A percentile compares a stretch with the other conserved stretches of the same genome.
These are phyloP conservation scores for Darksidea phi DNA, from an alignment of 495 filamentous ascomycete species.

Conservation along the genomic window DNA sequence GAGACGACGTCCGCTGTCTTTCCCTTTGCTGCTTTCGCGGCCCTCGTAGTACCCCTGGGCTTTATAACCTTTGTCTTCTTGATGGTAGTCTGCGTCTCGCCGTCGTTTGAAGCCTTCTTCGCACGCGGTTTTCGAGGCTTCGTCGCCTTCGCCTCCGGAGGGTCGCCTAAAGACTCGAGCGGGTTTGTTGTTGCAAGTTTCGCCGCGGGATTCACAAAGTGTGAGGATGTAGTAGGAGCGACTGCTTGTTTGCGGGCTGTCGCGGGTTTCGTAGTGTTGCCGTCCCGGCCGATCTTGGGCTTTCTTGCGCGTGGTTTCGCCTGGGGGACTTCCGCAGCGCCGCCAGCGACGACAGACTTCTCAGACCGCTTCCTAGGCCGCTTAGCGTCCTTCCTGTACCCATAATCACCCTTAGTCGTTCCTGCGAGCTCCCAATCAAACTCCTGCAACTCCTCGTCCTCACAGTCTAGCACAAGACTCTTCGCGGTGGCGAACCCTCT, in stretches of 20 bases:
- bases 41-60: conserved; percentile 5
- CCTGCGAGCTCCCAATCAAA: no score
- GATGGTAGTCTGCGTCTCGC: conserved; percentile 23
- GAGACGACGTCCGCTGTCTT: conserved; percentile 10
- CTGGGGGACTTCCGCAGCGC: conserved; percentile 4
- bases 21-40: background rate
- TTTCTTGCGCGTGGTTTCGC: conserved; percentile 21
- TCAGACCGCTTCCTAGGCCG: conserved; percentile 9
- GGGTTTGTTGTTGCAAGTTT: background rate
- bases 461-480: conserved; percentile 20
- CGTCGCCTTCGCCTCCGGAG: conserved; percentile 12
- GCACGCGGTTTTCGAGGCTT: conserved; percentile 31
- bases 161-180: background rate
- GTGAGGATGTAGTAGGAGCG: background rate
- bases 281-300: conserved; percentile 5
- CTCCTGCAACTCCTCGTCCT: background rate
- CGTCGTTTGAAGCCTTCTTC: conserved; percentile 24
- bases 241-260: background rate
- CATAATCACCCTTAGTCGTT: background rate
- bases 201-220: background rate
- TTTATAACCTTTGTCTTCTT: conserved; percentile 35
- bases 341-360: conserved; percentile 1
- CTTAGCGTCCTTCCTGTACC: background rate
- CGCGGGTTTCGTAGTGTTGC: background rate
- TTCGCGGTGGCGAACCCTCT: conserved; percentile 30